Evolutionary conservation across 176 grass and related monocot species (phyloP), one percentile per base, ranked within the genome.

Genomic region (Carex cristatella): DNA sequence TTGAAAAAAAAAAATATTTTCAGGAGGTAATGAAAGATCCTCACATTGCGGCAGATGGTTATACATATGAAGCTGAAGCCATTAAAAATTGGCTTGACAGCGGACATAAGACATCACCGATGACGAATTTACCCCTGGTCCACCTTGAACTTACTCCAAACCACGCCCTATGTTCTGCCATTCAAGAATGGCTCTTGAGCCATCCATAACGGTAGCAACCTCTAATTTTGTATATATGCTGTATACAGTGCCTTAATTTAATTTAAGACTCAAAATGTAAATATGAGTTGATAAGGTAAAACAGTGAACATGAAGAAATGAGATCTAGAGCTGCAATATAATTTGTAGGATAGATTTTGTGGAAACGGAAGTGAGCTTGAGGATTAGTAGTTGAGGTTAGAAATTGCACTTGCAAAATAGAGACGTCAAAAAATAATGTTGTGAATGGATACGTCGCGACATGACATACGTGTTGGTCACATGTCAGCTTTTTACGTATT

Each of bases 21-120:
- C 79, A 94, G 94, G 92, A 94, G 76, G 78, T 97, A 12, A 97
- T 97, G 92, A 97, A 83, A 65, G 88, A 94, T 70, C 94, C 94
- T 65, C 90, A 89, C 23, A 78, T 92, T 79, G 94, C 94, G 0
- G 88, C 91, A 18, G 92, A 97, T 69, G 90, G 92, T 7, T 87
- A 90, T 86, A 94, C 89, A 53, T 97, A 97, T 16, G 94, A 97
- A 88, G 89, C 74, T 10, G 91, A 91, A 81, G 84, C 85, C 28
- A 94, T 94, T 79, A 97, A 88, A 65, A 86, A 80, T 18, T 94
- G 94, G 94, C 85, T 97, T 6, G 87, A 90, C 32, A 67, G 91
- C 15, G 90, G 91, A 16, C 86, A 83, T 40, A 61, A 13, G 33
- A 97, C 80, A 0, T 97, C 94, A 4, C 94, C 94, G 1, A 92